Conservation (phyloP, 345 rosid genomes). For the Streptanthus diversifolius region DNA sequence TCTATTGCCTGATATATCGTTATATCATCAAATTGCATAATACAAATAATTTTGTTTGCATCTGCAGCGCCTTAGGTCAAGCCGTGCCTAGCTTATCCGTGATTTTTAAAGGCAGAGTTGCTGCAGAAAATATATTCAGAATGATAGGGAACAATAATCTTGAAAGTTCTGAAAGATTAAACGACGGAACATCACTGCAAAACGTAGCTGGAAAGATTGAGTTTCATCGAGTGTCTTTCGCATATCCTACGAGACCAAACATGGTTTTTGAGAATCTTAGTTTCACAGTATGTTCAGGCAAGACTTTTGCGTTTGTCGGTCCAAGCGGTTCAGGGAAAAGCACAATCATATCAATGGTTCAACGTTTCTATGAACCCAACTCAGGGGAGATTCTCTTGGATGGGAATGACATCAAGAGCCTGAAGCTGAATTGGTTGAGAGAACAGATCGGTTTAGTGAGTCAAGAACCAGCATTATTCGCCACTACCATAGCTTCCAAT, state of each 20-base stretch:
- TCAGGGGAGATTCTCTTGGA: constrained; percentile 73
- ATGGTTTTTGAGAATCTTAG: constrained; percentile 63
- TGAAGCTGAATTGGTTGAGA: constrained; percentile 72
- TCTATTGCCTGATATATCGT: constrained; percentile 1
- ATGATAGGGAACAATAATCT: constrained; percentile 42
- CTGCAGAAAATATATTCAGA: constrained; percentile 57
- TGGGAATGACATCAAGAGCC: constrained; percentile 54
- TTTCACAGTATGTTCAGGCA: constrained; percentile 57
- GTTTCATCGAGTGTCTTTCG: constrained; percentile 51
- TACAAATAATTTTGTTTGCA: background rate
- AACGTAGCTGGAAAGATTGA: constrained; percentile 58
- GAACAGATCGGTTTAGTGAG: constrained; percentile 84
- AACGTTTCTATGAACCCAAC: constrained; percentile 77
- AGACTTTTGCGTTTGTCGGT: constrained; percentile 72
- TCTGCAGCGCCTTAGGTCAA: constrained; percentile 70
- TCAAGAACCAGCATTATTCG: constrained; percentile 89
- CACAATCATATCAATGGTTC: constrained; percentile 75
- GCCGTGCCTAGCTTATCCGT: constrained; percentile 74
- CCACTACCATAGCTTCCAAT: constrained; percentile 62
- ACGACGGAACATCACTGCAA: constrained; percentile 37
- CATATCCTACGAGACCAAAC: constrained; percentile 64
- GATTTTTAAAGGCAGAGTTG: constrained; percentile 66
- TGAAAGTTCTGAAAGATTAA: constrained; percentile 29
- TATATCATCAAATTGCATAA: constrained; percentile 13
- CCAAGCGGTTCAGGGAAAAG: constrained; percentile 95